These are phyloP conservation scores for Dalbergia cultrata DNA, from an alignment of 306 rosid species.

Conservation along the genomic window DNA sequence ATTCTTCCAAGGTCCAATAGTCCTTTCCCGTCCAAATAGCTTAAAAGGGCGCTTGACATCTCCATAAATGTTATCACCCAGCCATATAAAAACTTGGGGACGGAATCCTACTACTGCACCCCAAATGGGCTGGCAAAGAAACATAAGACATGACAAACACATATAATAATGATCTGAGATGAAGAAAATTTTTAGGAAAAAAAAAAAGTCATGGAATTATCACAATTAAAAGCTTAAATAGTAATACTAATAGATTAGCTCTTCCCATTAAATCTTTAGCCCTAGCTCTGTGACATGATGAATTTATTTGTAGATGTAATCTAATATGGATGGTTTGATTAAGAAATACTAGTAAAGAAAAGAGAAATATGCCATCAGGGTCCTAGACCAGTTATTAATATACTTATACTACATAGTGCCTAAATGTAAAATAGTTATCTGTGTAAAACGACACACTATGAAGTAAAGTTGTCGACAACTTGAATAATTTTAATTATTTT, in stretches of 20 bases:
- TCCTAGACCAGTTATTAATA: constrained; percentile 15
- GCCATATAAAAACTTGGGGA: constrained; percentile 83
- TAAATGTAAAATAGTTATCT: background rate
- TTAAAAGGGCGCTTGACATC: constrained; percentile 75
- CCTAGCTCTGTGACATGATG: constrained; percentile 18
- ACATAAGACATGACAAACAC: constrained; percentile 34
- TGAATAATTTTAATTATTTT: background rate
- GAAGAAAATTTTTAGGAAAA: background rate
- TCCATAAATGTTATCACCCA: constrained; percentile 92
- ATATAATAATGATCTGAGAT: constrained; percentile 18
- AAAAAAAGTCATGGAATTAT: background rate
- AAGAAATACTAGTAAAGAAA: background rate
- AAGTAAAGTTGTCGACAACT: constrained; percentile 22
- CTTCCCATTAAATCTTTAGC: constrained; percentile 6
- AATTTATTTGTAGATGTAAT: background rate
- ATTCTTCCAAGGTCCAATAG: constrained; percentile 88
- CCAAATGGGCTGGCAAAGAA: constrained; percentile 76
- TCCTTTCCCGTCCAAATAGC: constrained; percentile 78
- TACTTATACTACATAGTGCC: background rate
- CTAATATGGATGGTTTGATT: background rate
- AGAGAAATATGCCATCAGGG: constrained; percentile 9
- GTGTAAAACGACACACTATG: background rate
- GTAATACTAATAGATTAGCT: background rate
- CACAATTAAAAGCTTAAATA: constrained; percentile 28
- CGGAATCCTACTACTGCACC: constrained; percentile 62